Evolutionary conservation across 805 yeast species (phyloP), one percentile per base, ranked within the genome.

Genomic region (Suhomyces emberorum): DNA sequence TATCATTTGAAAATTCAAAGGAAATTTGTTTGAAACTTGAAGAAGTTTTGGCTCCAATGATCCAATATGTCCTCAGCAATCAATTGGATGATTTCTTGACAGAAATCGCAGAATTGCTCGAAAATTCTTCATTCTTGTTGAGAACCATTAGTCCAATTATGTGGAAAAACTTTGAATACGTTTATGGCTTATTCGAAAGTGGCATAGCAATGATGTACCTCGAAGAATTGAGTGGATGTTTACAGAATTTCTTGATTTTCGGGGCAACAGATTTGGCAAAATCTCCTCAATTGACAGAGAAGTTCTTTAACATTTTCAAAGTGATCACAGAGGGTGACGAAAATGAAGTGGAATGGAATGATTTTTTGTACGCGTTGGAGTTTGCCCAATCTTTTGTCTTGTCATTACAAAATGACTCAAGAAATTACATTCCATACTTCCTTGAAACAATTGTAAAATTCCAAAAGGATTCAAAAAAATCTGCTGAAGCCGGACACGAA

Each of bases 1-100:
- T 86, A 33, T 81, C 95, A 4, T 79, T 89, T 63, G 95, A 93
- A 57, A 83, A 82, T 53, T 81, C 96, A 1, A 68, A 69, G 7
- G 84, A 79, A 28, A 72, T 83, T 33, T 81, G 87, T 11, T 61
- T 59, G 16, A 72, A 70, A 53, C 67, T 89, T 34, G 88, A 86
- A 52, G 79, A 75, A 36, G 76, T 79, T 4, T 75, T 85, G 33
- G 62, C 73, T 32, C 95, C 95, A 4, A 79, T 81, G 11, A 76
- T 88, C 30, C 74, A 74, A 41, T 77, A 72, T 46, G 83, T 89
- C 4, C 69, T 91, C 26, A 72, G 66, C 23, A 74, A 83, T 52
- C 76, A 76, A 26, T 58, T 86, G 48, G 80, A 79, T 34, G 91
- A 86, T 49, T 86, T 85, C 52, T 74, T 82, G 47, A 74, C 83